Evolutionary conservation across 805 yeast genomes (phyloP), one percentile per base, ranked within the genome.

Genomic region (Ogataea zsoltii): DNA sequence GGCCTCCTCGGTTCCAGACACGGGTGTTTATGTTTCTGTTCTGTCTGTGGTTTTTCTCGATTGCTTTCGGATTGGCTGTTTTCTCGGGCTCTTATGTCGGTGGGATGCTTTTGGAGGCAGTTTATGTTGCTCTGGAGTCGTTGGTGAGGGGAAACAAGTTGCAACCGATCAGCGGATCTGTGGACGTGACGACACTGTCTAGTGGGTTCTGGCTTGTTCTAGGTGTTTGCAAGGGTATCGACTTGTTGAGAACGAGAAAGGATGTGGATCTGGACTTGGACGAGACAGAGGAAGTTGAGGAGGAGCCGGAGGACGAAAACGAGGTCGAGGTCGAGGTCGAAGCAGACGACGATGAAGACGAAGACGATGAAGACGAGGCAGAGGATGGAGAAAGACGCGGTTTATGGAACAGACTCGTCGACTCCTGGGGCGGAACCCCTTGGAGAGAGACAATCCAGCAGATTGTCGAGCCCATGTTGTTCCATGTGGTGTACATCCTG

Each of bases 1-100:
- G 88, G 36, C 98, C 99, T 4, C 96, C 96, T 2, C 54, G 75
- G 40, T 88, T 92, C 63, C 74, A 80, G 41, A 26, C 58, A 2
- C 74, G 97, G 47, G 73, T 89, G 29, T 68, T 76, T 17, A 67
- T 58, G 0, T 61, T 86, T 35, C 65, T 79, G 25, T 55, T 59
- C 1, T 60, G 68, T 50, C 57, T 77, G 5, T 77, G 80, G 79
- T 46, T 70, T 0, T 74, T 71, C 52, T 72, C 83, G 0, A 59
- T 74, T n/a, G 13, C 61, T 1, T 34, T 70, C 19, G 58, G 67
- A 6, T 44, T 55, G 12, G 59, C 57, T 10, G 46, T 60, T 3
- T 54, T 56, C 9, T 11, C 57, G 0, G 16, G 42, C 2, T 53
- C 65, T 1, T 50, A 60, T 18, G 7, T 50, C 1, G 4, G 66